These are phyloP conservation scores for Helenozyma baotianmanensis DNA, from an alignment of 805 yeast species.

Conservation along the genomic window DNA sequence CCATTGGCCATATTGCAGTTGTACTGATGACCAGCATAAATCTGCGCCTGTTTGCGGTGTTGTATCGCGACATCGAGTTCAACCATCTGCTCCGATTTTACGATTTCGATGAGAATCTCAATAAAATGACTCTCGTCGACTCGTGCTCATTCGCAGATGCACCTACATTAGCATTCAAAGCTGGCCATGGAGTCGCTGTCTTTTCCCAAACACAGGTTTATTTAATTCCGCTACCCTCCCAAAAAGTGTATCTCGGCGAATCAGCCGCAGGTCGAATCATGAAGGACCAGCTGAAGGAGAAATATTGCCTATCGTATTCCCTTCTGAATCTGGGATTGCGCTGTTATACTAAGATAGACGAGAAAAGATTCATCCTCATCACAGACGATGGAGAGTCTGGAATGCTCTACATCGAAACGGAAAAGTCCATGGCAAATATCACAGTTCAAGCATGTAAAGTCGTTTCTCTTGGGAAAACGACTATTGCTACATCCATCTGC, in stretches of 20 bases:
- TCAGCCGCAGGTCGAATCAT: no score
- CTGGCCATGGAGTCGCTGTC: conserved; percentile 25
- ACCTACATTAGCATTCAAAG: conserved; percentile 24
- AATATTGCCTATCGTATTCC: no score
- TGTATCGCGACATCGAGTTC: conserved; percentile 33
- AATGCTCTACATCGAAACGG: conserved; percentile 18
- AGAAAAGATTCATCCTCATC: conserved; percentile 21
- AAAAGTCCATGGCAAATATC: not conserved
- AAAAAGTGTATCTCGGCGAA: conserved; percentile 1
- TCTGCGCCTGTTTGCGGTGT: conserved; percentile 18
- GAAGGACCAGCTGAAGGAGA: conserved; percentile 3
- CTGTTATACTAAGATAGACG: conserved; percentile 22
- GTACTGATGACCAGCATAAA: conserved; percentile 4
- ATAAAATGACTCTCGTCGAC: no score
- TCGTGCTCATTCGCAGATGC: conserved; percentile 24
- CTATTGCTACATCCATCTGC: conserved; percentile 25
- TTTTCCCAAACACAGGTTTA: conserved; percentile 22
- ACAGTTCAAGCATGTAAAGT: conserved; percentile 16
- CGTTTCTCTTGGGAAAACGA: conserved; percentile 24
- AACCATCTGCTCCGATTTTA: conserved; percentile 29
- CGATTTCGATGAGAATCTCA: conserved; percentile 10
- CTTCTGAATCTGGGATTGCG: no score
- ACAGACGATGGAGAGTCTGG: conserved; percentile 27
- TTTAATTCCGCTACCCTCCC: conserved; percentile 21
- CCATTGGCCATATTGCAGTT: conserved; percentile 12